Percentiles rank a stretch among this genome's conserved stretches.
Conservation (phyloP, 2,329 filamentous ascomycete species). For the Pseudocercospora pini-densiflorae region DNA sequence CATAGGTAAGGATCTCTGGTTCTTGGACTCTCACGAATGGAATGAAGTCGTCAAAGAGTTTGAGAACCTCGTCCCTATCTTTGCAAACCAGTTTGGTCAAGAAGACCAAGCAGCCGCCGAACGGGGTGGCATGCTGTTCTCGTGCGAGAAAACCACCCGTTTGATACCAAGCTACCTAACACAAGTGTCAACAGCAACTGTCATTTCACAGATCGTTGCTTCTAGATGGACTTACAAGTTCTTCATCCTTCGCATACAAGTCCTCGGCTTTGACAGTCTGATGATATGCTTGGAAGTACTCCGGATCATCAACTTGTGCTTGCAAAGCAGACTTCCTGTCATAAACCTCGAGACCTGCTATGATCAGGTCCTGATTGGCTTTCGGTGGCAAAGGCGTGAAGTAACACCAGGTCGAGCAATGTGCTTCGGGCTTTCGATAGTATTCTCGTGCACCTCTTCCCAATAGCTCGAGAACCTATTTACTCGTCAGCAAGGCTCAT, state of each 20-base stretch:
- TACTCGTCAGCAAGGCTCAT: not conserved
- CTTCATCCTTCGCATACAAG: constrained; percentile 31
- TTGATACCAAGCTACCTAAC: constrained; percentile 31
- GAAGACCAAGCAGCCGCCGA: constrained; percentile 25
- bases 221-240: constrained; percentile 11
- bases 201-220: not conserved
- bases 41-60: constrained; percentile 13
- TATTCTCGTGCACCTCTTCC: constrained; percentile 31
- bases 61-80: constrained; percentile 9
- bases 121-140: constrained; percentile 9
- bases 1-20: constrained; percentile 33
- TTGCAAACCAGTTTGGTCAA: constrained; percentile 27
- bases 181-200: not conserved
- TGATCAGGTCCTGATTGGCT: constrained; percentile 14
- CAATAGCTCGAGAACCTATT: constrained; percentile 34
- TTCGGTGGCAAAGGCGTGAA: not conserved
- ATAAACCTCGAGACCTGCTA: constrained; percentile 36
- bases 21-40: constrained; percentile 26
- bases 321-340: constrained; percentile 31
- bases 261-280: constrained; percentile 24
- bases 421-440: constrained; percentile 29
- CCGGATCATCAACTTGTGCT: constrained; percentile 33
- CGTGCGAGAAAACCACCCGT: constrained; percentile 32
- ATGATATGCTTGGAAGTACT: constrained; percentile 35
- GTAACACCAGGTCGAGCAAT: constrained; percentile 29